Evolutionary conservation across 192 early-diverging fungal genomes (phyloP).

Genomic region (Cetraspora pellucida): DNA sequence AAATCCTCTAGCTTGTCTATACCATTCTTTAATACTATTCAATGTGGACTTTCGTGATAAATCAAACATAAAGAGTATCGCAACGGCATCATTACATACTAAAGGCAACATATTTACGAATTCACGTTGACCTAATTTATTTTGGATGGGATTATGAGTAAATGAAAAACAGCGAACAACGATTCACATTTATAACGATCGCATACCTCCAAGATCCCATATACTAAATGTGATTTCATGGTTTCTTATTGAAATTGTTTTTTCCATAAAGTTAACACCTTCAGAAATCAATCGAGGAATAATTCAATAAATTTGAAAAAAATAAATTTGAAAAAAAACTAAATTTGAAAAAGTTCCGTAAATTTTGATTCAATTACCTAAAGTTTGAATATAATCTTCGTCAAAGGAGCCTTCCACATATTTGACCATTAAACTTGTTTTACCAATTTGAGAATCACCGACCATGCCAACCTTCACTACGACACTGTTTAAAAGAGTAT

Average conservation of each 20-base stretch:
- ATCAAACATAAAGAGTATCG: conserved; percentile 97
- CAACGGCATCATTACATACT: conserved; percentile 95
- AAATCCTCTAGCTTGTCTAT: conserved; percentile 91
- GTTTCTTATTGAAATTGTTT: conserved; percentile 86
- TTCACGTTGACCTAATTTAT: conserved; percentile 79
- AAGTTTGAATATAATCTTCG: conserved; percentile 93
- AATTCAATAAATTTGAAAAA: not conserved
- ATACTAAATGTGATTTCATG: conserved; percentile 96
- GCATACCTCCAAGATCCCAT: conserved; percentile 91
- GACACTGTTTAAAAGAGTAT: conserved; percentile 54
- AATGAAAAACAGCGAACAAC: too few relatives aligned
- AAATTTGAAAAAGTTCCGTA: not conserved
- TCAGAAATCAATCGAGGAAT: conserved; percentile 6
- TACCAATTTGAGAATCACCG: conserved; percentile 95
- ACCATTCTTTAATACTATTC: conserved; percentile 96
- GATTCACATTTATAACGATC: not conserved
- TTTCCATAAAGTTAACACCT: conserved; percentile 98
- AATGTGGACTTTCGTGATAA: conserved; percentile 87
- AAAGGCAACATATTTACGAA: conserved; percentile 97
- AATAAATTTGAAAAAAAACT: not conserved
- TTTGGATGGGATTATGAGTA: not conserved
- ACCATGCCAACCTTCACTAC: conserved; percentile 96
- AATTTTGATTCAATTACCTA: conserved; percentile 56
- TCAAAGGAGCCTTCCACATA: conserved; percentile 96
- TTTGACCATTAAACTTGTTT: conserved; percentile 96